Evolutionary conservation across 768 basidiomycete genomes (phyloP), one percentile per base, ranked within the genome.

Genomic region (Rhodotorula paludigena): DNA sequence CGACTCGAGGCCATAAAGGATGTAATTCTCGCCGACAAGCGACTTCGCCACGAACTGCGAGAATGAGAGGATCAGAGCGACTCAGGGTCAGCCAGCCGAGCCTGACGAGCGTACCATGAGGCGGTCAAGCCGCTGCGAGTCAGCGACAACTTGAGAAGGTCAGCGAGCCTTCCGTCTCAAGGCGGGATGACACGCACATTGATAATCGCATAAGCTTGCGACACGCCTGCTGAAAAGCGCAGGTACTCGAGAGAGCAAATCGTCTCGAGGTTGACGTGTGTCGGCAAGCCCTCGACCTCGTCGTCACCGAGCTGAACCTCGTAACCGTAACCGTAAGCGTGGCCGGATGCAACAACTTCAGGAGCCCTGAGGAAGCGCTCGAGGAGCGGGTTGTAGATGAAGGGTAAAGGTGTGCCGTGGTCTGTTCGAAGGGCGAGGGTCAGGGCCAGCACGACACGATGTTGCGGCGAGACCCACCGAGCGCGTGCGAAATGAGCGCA

Each of bases 221-320:
- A 68, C 21, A 71, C 65, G 5, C 71, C 71, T 16, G 56, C 60
- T 41, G 68, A 71, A 64, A 73, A 74, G n/a, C 66, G 58, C 30
- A 74, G 55, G 41, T 74, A 74, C 7, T 74, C 72, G 47, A 73
- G 36, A 33, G 69, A 73, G 52, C 68, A 73, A 38, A 74, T 64
- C n/a, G 65, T 65, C 28, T 63, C 48, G 51, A 69, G 49, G 39
- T 68, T 57, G 44, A 74, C 72, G 36, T 73, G 66, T 11, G 45
- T 47, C 11, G 74, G 74, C 3, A 74, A 36, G 9, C 68, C 72
- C 18, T 64, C 66, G 41, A 68, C 47, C 2, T 59, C 65, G 21
- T 63, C 60, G n/a, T 66, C 54, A 10, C 60, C 66, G 39, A 72
- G 56, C 28, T 21, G n/a, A 7, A 69, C n/a, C 21, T 69, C 72